phyloP scores from a whole-genome alignment of 257 asterid species.

The Plectranthus barbatus region DNA sequence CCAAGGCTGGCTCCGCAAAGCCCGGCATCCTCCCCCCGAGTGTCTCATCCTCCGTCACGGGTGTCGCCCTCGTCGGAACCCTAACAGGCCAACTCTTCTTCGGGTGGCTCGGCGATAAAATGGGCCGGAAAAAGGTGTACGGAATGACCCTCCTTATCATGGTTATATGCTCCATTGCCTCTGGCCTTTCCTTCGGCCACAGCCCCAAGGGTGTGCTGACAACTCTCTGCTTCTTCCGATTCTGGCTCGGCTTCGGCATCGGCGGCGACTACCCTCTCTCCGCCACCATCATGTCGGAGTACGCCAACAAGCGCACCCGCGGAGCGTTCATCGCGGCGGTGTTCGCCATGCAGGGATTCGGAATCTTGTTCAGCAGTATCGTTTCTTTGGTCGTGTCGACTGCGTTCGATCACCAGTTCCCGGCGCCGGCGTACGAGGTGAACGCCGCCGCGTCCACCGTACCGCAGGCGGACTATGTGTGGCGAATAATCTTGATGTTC shows the following conservation, averaged over 20 bases:
- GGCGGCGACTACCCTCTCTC: too few relatives aligned
- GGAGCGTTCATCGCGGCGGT: too few relatives aligned
- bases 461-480: constrained; percentile 48
- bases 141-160: constrained; percentile 53
- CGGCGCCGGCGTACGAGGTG: constrained; percentile 23
- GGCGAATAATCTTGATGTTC: constrained; percentile 61
- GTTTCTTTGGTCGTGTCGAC: constrained; percentile 32
- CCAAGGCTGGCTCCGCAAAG: constrained; percentile 6
- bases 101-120: too few relatives aligned
- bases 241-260: too few relatives aligned
- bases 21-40: constrained; percentile 44
- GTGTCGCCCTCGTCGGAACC: too few relatives aligned
- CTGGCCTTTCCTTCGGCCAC: too few relatives aligned
- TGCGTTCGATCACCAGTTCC: constrained; percentile 23
- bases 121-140: too few relatives aligned
- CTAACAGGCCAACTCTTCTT: too few relatives aligned
- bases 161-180: constrained; percentile 46
- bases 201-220: constrained; percentile 44
- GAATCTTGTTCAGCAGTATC: constrained; percentile 46
- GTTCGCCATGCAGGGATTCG: too few relatives aligned
- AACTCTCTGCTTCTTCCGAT: constrained; percentile 60
- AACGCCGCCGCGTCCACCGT: constrained; percentile 31
- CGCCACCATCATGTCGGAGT: too few relatives aligned
- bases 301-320: too few relatives aligned
- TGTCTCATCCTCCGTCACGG: constrained; percentile 43